These are phyloP conservation scores for Aspergillus ochraceoroseus DNA, from an alignment of 2,329 filamentous ascomycete genomes.

Conservation along the genomic window DNA sequence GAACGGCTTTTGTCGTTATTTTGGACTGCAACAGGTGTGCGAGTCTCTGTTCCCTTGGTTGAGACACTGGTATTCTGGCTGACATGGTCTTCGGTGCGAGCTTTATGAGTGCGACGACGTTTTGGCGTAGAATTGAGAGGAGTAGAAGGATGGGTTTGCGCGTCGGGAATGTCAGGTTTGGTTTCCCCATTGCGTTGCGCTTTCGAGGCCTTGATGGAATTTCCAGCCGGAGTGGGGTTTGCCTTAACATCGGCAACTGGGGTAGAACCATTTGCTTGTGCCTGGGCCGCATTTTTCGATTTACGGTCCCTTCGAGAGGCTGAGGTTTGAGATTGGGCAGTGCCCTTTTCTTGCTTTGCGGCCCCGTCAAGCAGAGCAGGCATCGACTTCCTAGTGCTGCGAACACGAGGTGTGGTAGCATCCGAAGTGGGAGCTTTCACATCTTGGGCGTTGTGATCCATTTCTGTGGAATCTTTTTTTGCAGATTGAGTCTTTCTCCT, in stretches of 20 bases:
- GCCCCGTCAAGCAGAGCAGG: slow-evolving; percentile 15
- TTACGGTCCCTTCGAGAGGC: slow-evolving; percentile 15
- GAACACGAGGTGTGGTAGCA: slow-evolving; percentile 6
- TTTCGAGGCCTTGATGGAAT: slow-evolving; percentile 6
- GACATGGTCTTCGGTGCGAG: slow-evolving; percentile 2
- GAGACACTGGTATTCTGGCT: too few relatives aligned
- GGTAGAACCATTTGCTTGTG: slow-evolving; percentile 5
- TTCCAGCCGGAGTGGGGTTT: too few relatives aligned
- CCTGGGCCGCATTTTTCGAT: slow-evolving; percentile 7
- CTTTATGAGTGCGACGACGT: slow-evolving; percentile 17
- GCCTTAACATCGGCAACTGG: neutral
- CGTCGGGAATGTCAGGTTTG: slow-evolving; percentile 11
- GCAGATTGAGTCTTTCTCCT: slow-evolving; percentile 14
- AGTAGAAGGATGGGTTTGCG: slow-evolving; percentile 4
- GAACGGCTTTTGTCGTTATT: slow-evolving; percentile 4
- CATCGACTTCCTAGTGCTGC: slow-evolving; percentile 19
- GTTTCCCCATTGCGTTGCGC: slow-evolving; percentile 1
- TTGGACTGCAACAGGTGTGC: neutral
- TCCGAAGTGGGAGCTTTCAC: slow-evolving; percentile 8
- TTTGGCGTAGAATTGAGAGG: slow-evolving; percentile 9
- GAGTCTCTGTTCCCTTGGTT: slow-evolving; percentile 2
- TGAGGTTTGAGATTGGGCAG: slow-evolving; percentile 6
- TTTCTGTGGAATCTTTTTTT: too few relatives aligned
- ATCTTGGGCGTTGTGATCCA: too few relatives aligned
- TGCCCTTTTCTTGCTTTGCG: slow-evolving; percentile 5